Evolutionary conservation across 2,329 filamentous ascomycete species (phyloP), one percentile per base, ranked within the genome.

Genomic region (Knufia petricola): DNA sequence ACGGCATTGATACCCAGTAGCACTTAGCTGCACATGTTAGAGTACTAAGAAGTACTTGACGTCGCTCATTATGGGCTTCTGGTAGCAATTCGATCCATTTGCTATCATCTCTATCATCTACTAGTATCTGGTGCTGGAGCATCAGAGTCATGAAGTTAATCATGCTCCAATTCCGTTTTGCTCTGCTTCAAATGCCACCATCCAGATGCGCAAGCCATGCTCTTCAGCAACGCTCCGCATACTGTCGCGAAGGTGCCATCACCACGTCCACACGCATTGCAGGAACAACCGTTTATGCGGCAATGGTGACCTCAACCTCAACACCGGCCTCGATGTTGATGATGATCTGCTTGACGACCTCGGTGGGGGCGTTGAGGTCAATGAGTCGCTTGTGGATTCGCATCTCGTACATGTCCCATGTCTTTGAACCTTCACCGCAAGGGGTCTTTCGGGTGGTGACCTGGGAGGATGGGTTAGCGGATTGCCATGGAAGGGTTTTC

Each of bases 381-480:
- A 95, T 95, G 68, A 95, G 79, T 64, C 89, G 85, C 85, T 95
- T 95, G 82, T 95, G 88, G 71, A 95, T 94, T 77, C 90, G 85
- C 88, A 98, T 94, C 84, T 98, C 90, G 74, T 79, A 98, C 73
- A 79, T 83, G 72, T 96, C 92, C 92, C 92, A 98, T 69, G 92
- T 98, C 87, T 98, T 98, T 74, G 85, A 94, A 77, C 92, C 92
- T 82, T 98, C 92, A 85, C 92, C 92, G 76, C 86, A 92, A 71
- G 92, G 92, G 60, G 92, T 96, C 85, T 98, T 98, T 69, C 92
- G 85, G 79, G 92, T 95, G 70, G 86, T 87, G 79, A 95, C 81
- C 49, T 50, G 32, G 12, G 26, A 12, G 26, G 6, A 28, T 28
- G 26, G 6, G 26, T 28, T 28, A 28, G 26, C 12, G n/a, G n/a